phyloP scores from a whole-genome alignment of 164 flowering plant species.

The Dillenia suffruticosa region DNA sequence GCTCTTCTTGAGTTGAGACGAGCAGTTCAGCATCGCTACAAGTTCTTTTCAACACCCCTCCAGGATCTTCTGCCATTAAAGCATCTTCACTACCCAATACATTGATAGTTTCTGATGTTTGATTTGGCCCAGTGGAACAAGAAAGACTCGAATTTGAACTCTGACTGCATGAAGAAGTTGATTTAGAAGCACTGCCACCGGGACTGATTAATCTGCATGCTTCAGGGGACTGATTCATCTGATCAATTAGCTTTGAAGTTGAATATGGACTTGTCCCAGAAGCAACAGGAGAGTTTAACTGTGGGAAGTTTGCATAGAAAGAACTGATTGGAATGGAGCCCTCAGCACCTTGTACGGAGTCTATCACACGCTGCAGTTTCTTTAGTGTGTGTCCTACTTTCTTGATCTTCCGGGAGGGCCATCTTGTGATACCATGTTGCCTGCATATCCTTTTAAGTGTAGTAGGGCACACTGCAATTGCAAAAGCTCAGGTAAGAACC shows the following conservation, averaged over 20 bases:
- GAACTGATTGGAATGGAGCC: constrained; percentile 62
- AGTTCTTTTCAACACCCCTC: constrained; percentile 39
- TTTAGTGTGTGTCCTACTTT: constrained; percentile 78
- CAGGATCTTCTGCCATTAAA: constrained; percentile 24
- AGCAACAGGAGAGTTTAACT: constrained; percentile 45
- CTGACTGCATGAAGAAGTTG: constrained; percentile 65
- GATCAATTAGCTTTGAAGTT: constrained; percentile 17
- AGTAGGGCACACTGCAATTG: constrained; percentile 77
- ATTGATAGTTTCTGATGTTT: constrained; percentile 14
- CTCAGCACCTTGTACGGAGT: constrained; percentile 78
- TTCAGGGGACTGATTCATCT: constrained; percentile 21
- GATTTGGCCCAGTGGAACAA: constrained; percentile 34
- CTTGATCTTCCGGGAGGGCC: constrained; percentile 92
- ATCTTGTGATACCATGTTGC: constrained; percentile 79
- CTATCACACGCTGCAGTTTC: constrained; percentile 75
- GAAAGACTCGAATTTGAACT: constrained; percentile 55
- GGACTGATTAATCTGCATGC: constrained; percentile 19
- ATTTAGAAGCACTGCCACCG: constrained; percentile 27
- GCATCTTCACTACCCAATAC: constrained; percentile 22
- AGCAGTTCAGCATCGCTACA: constrained; percentile 44
- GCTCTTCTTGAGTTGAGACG: constrained; percentile 27
- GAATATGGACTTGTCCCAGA: constrained; percentile 33
- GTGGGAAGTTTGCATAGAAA: constrained; percentile 63
- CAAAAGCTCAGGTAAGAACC: constrained; percentile 1
- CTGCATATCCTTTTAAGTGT: constrained; percentile 92